Evolutionary conservation across 495 filamentous ascomycete species (phyloP), one percentile per base, ranked within the genome.

Genomic region (Penicillium paradoxum): DNA sequence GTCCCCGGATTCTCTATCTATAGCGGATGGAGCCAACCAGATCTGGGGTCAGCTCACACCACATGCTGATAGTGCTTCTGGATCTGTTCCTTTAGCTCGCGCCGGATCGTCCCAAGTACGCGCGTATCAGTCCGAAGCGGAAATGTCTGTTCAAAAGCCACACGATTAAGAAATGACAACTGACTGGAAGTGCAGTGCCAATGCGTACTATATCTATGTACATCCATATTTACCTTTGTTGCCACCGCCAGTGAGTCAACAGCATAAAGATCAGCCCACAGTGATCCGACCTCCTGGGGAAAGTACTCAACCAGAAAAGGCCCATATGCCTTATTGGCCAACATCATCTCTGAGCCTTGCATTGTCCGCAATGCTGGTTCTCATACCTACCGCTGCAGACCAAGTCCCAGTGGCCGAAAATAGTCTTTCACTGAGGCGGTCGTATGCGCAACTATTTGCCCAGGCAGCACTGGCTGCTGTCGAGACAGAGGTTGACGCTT

Each of bases 191-290:
- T 7, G 7, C 24, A 27, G 24, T 3, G 24, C 24, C 24, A 27
- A 25, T 51, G 77, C 76, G 3, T 80, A 80, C 56, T 82, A 80
- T 48, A 70, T 78, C 11, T 80, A 66, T 62, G 76, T 82, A 41
- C 78, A 80, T 52, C 71, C 75, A 18, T 80, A 75, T 55, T 73
- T 81, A 42, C 78, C 79, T 6, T 66, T 79, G 21, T 51, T 82
- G 14, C 79, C 79, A 0, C 68, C 76, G 1, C 66, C 75, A 5
- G 63, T 65, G 17, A 30, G 45, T 9, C 56, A 59, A 6, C 64
- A 65, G 18, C 58, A 63, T 25, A 53, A 63, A 29, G 79, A 80
- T 49, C 56, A 66, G n/a, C 66, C 64, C 6, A 58, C 57, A 4
- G 21, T 38, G 1, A 17, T 59, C 60, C 63, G 40, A 41, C 32